A percentile compares a stretch with the other conserved stretches of the same genome.
phyloP scores from a whole-genome alignment of 2,329 filamentous ascomycete species.

The Ophiostoma australiae region DNA sequence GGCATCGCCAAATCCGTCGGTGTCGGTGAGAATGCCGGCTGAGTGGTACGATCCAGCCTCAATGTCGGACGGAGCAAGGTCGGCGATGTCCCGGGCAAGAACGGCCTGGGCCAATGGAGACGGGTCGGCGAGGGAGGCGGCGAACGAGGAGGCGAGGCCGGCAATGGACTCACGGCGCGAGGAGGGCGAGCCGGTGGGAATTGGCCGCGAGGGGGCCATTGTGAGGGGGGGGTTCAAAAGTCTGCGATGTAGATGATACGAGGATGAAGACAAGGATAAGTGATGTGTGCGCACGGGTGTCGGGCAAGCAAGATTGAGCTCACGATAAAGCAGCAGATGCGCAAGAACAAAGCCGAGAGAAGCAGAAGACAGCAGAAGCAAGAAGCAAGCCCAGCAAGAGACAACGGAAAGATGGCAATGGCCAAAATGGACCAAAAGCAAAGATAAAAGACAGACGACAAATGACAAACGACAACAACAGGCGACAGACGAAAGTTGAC shows the following conservation, averaged over 20 bases:
- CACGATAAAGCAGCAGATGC: background rate
- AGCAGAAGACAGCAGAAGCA: background rate
- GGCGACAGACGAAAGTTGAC: background rate
- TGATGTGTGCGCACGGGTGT: background rate
- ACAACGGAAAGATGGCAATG: too few relatives aligned
- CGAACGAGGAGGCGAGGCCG: constrained; percentile 34
- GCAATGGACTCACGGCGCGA: constrained; percentile 23
- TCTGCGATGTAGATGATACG: background rate
- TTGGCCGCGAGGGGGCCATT: constrained; percentile 31
- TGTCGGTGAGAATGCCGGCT: constrained; percentile 24
- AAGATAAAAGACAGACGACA: background rate
- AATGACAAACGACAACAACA: background rate
- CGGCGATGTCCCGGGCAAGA: constrained; percentile 61
- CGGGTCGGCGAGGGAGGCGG: constrained; percentile 51
- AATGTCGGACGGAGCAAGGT: constrained; percentile 55
- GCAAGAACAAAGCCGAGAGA: background rate
- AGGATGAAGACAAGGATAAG: background rate
- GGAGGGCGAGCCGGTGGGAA: constrained; percentile 26
- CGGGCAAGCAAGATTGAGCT: background rate
- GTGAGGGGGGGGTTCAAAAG: background rate
- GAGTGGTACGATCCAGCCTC: constrained; percentile 25
- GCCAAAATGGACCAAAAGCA: background rate
- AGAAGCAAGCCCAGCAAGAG: too few relatives aligned
- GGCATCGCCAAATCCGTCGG: constrained; percentile 34
- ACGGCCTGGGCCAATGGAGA: constrained; percentile 64